phyloP scores from a whole-genome alignment of 768 basidiomycete species.

The Amanita brunnescens region DNA sequence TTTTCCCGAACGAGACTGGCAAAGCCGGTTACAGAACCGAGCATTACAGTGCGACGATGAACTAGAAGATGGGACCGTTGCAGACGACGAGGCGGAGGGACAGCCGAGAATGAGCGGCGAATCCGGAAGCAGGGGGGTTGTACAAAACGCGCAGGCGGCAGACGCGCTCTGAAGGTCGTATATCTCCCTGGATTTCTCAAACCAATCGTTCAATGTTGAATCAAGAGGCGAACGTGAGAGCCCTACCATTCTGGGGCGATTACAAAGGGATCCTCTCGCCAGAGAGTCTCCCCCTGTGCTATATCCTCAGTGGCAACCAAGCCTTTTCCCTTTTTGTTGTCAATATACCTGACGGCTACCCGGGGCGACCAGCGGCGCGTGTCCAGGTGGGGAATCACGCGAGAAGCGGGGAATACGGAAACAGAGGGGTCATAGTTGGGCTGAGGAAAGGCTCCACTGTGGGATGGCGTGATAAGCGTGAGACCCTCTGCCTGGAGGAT shows the following conservation, averaged over 20 bases:
- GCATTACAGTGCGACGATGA: conserved; percentile 47
- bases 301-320: conserved; percentile 66
- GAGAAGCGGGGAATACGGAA: conserved; percentile 48
- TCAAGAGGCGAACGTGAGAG: neutral
- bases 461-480: conserved; percentile 19
- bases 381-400: conserved; percentile 55
- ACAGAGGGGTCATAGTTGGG: conserved; percentile 11
- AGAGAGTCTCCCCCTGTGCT: conserved; percentile 62
- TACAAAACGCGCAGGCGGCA: conserved; percentile 65
- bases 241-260: conserved; percentile 74
- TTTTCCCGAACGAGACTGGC: conserved; percentile 53
- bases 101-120: conserved; percentile 23
- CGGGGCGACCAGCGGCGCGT: conserved; percentile 53
- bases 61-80: conserved; percentile 36
- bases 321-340: conserved; percentile 72
- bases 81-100: conserved; percentile 1
- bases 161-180: conserved; percentile 56
- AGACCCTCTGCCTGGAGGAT: conserved; percentile 54
- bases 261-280: conserved; percentile 80
- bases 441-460: neutral
- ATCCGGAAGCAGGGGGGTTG: conserved; percentile 46
- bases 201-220: neutral
- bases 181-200: conserved; percentile 50
- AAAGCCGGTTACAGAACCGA: conserved; percentile 76
- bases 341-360: conserved; percentile 60